phyloP scores from a whole-genome alignment of 257 asterid genomes.

The Datura wrightii region DNA sequence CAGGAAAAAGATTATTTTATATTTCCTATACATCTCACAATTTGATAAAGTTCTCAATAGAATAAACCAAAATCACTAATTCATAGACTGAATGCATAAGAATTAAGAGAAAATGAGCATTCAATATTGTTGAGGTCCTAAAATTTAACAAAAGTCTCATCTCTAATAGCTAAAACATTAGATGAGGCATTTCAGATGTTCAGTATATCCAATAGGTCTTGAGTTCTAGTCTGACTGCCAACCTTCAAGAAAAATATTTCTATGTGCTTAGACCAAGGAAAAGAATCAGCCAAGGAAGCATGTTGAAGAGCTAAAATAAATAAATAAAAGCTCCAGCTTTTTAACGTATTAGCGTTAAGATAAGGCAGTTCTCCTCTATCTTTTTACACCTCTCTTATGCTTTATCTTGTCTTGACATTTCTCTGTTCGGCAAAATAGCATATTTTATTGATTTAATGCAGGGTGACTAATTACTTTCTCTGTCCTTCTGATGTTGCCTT shows the following conservation, averaged over 20 bases:
- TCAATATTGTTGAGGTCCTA: constrained; percentile 1
- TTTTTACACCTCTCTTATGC: not conserved
- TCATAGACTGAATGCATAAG: constrained; percentile 11
- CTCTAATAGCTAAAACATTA: constrained; percentile 9
- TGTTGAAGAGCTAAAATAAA: not conserved
- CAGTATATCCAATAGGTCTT: not conserved
- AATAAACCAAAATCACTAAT: not conserved
- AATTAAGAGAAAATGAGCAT: not conserved
- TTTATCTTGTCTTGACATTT: not conserved
- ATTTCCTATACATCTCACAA: constrained; percentile 17
- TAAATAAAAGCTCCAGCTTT: not conserved
- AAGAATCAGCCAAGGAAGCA: constrained; percentile 10
- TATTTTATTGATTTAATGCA: not conserved
- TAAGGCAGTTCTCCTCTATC: constrained; percentile 23
- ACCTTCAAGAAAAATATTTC: constrained; percentile 5
- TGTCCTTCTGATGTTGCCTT: not conserved
- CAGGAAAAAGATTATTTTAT: not conserved
- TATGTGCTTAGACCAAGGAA: not conserved
- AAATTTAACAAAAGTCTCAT: not conserved
- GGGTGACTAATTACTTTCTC: not conserved
- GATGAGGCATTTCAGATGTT: not conserved
- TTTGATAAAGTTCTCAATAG: not conserved
- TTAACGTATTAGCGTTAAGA: constrained; percentile 4
- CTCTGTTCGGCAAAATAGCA: not conserved
- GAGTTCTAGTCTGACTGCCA: not conserved